These are phyloP conservation scores for Tetratostichococcus sp. DNA, from an alignment of 139 green algal genomes.

Conservation along the genomic window DNA sequence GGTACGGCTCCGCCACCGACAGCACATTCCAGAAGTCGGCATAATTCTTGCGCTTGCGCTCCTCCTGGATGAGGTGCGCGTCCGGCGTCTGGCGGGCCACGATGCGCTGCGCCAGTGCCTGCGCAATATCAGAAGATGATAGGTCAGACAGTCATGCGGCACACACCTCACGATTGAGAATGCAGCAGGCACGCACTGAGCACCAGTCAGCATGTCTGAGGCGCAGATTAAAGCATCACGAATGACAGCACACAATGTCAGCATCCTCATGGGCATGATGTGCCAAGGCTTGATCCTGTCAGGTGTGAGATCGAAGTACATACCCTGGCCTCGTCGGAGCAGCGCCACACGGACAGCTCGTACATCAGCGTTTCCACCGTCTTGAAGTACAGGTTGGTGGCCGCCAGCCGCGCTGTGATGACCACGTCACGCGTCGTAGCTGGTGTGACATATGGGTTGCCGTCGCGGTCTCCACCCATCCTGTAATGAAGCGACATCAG, in stretches of 20 bases:
- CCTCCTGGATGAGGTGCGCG: conserved; percentile 43
- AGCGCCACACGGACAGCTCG: conserved; percentile 92
- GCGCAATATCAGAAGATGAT: neutral
- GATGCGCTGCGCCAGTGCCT: conserved; percentile 37
- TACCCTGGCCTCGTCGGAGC: conserved; percentile 61
- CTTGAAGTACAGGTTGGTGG: conserved; percentile 54
- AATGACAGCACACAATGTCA: no score
- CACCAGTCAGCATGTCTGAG: no score
- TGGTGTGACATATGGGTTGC: conserved; percentile 88
- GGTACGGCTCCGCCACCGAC: conserved; percentile 82
- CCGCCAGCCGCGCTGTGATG: conserved; percentile 70
- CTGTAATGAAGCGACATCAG: conserved; percentile 15
- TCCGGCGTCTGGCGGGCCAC: conserved; percentile 36
- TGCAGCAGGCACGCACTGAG: no score
- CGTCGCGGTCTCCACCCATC: conserved; percentile 96
- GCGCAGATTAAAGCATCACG: no score
- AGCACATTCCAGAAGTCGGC: conserved; percentile 47
- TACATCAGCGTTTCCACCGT: conserved; percentile 82
- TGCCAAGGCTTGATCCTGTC: no score
- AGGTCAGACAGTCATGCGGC: neutral
- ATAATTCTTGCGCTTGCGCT: conserved; percentile 83
- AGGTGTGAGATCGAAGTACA: neutral
- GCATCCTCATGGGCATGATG: no score
- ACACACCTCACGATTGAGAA: no score
- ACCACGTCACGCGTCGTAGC: conserved; percentile 87